Base-by-base conservation (phyloP, 1,139 yeast species). In the Yamadazyma triangularis region DNA sequence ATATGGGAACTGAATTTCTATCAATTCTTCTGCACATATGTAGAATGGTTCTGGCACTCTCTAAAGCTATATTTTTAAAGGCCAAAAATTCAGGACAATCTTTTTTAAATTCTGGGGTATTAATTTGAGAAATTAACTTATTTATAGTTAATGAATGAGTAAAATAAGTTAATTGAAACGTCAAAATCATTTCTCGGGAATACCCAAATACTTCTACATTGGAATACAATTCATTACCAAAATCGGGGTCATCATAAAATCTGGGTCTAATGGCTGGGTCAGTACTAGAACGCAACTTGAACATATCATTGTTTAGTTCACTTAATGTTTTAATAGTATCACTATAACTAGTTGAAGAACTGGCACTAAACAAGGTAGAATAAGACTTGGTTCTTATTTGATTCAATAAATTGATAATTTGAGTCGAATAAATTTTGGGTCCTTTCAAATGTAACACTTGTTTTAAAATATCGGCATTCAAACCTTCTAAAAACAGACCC, bases 11-110 rank as follows among this genome's bases (percentile, higher is more conserved):
- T 7, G 40, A 42, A 4, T 41, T 37, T 15, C 45, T 43, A 26
- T 48, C 48, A 15, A 60, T 24, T 25, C 44, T 50, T n/a, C 41
- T 44, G 3, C 50, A 45, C 23, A 61, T 39, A 13, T 48, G 45
- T 21, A 65, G 40, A 4, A 64, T 56, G 1, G 70, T 64, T 34
- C 70, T 46, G 3, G 70, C 62, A 14, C 66, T 50, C 32, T 60
- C 55, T 15, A 58, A 37, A 2, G 60, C 52, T 18, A 59, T 29
- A 22, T 50, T 48, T 25, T 65, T 44, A 35, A 55, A 58, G 23
- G 42, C 48, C 2, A 39, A 25, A 16, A 41, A 37, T 16, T 48
- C 43, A 6, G 35, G 35, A 15, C 45, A 42, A 11, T 42, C 38
- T 10, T 47, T 45, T 13, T 42, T 44, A 18, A 34, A 31, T 10